Base-by-base conservation (phyloP, 2,329 filamentous ascomycete genomes). In the Dothistroma pini region DNA sequence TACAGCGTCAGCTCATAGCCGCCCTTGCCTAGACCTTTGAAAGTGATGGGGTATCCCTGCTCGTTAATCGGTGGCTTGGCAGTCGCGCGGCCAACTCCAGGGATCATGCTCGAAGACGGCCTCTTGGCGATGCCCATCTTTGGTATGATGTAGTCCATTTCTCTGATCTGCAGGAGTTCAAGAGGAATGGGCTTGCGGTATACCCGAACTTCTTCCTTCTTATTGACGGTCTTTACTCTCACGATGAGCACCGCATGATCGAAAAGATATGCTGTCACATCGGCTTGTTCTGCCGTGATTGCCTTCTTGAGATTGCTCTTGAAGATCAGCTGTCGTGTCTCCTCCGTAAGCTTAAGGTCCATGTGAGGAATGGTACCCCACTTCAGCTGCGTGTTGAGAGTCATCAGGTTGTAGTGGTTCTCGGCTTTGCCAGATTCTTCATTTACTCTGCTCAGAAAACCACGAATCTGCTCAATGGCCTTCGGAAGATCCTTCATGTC, bases 121-220 rank as follows among this genome's bases (percentile, higher is more conserved):
- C 95, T 84, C 78, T 96, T 97, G 35, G 91, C 81, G 51, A 91
- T 82, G 25, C 92, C 92, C 54, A 88, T 77, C 65, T 85, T 87
- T 2, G 93, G 93, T 48, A 96, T 90, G 32, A 97, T 88, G 74
- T 97, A 92, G 57, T 97, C 93, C 93, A 99, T 97, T 74, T 97
- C 93, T 57, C 89, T 88, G 68, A 99, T 97, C 25, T 95, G 88
- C 16, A 99, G 83, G 7, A 99, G 82, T 74, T 99, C 95, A 34
- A 99, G 80, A 14, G 95, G 95, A 67, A 99, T 99, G 0, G 95
- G 95, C 79, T 93, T 91, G 70, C 92, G 86, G 76, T 97, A 97
- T 0, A 96, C 95, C 74, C 96, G 95, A 63, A 96, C 88, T 73
- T 97, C 93, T 75, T 99, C 95, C 49, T 86, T 86, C 79, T 97